These are phyloP conservation scores for Calophaca sinica DNA, from an alignment of 306 rosid genomes.

Conservation along the genomic window DNA sequence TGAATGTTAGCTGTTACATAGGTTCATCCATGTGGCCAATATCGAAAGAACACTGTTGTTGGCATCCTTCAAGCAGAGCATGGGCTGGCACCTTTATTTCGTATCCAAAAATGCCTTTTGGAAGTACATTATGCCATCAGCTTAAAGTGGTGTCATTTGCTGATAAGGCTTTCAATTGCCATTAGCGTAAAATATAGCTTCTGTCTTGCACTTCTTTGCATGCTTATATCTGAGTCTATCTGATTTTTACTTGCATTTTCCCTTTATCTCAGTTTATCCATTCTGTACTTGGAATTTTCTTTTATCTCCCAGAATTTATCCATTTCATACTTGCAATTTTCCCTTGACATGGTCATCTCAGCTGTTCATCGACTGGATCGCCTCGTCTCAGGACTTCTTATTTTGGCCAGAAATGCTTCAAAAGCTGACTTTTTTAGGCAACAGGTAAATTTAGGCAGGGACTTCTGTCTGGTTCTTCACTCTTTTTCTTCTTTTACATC, in stretches of 20 bases:
- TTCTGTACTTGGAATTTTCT: slow-evolving; percentile 41
- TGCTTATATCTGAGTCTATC: slow-evolving; percentile 21
- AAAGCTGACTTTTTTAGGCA: slow-evolving; percentile 90
- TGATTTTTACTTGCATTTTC: slow-evolving; percentile 43
- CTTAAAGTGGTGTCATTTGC: slow-evolving; percentile 8
- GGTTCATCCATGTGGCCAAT: slow-evolving; percentile 99
- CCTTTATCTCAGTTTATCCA: slow-evolving; percentile 16
- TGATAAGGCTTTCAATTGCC: slow-evolving; percentile 20
- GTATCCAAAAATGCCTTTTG: slow-evolving; percentile 66
- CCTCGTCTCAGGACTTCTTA: slow-evolving; percentile 95
- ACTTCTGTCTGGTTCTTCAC: slow-evolving; percentile 15
- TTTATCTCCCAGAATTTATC: slow-evolving; percentile 21
- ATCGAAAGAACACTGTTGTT: slow-evolving; percentile 92
- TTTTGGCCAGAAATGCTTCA: slow-evolving; percentile 86
- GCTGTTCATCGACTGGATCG: slow-evolving; percentile 96
- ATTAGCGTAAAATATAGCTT: slow-evolving; percentile 18
- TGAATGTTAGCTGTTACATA: slow-evolving; percentile 54
- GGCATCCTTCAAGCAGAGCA: slow-evolving; percentile 96
- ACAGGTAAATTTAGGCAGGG: slow-evolving; percentile 60
- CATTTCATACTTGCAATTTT: slow-evolving; percentile 44
- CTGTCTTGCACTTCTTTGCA: slow-evolving; percentile 23
- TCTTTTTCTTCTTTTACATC: slow-evolving; percentile 3
- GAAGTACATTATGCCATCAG: slow-evolving; percentile 1
- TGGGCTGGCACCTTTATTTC: slow-evolving; percentile 85
- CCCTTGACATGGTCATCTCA: slow-evolving; percentile 68